Conservation (phyloP, 148 eudicot species). For the Vaccinium corymbosum region DNA sequence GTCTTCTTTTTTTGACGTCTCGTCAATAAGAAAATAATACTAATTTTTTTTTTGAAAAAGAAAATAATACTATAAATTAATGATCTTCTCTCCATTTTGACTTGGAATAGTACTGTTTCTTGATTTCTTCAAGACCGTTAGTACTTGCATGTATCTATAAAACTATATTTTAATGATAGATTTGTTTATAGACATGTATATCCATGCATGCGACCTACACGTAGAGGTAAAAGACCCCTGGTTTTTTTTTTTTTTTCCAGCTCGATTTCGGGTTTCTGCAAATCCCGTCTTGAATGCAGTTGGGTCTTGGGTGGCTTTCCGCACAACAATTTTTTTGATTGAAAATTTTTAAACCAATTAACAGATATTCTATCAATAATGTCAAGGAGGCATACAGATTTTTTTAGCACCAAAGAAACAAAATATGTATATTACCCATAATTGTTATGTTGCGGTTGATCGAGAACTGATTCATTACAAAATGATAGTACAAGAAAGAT, state of each 20-base stretch:
- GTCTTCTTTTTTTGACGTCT: background rate
- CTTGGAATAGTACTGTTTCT: background rate
- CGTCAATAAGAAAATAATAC: background rate
- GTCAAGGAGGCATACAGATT: too few relatives aligned
- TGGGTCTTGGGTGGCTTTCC: too few relatives aligned
- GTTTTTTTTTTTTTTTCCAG: too few relatives aligned
- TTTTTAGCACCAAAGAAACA: too few relatives aligned
- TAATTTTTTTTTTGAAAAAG: too few relatives aligned
- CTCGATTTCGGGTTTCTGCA: too few relatives aligned
- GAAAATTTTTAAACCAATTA: background rate
- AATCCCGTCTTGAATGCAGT: too few relatives aligned
- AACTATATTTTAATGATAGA: background rate
- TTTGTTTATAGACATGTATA: background rate
- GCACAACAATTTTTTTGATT: background rate
- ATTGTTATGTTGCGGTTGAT: too few relatives aligned
- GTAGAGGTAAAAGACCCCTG: background rate
- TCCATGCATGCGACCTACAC: background rate
- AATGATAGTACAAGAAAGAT: too few relatives aligned
- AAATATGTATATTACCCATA: too few relatives aligned
- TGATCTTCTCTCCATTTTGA: background rate
- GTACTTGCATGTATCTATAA: background rate
- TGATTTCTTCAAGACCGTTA: background rate
- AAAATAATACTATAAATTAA: background rate
- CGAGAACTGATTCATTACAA: too few relatives aligned
- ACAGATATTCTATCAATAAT: background rate